Evolutionary conservation across 192 early-diverging fungal species (phyloP).

Genomic region (Entomortierella lignicola): DNA sequence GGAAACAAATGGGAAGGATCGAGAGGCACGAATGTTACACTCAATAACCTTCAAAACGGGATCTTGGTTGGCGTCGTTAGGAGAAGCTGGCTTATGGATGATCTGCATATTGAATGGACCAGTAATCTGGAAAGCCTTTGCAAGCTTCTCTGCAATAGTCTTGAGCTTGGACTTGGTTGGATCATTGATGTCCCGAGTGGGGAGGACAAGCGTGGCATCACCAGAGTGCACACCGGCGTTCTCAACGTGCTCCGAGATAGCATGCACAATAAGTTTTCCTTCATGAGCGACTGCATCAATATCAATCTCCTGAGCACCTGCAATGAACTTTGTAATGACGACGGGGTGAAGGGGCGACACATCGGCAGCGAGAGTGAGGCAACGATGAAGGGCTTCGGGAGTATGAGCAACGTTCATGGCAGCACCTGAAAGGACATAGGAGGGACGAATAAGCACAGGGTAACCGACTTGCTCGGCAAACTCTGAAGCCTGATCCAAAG

Average conservation of each 20-base stretch:
- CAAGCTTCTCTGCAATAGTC: constrained; percentile 88
- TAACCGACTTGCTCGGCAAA: constrained; percentile 91
- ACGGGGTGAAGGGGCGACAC: constrained; percentile 96
- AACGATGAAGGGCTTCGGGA: constrained; percentile 72
- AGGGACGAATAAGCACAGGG: constrained; percentile 95
- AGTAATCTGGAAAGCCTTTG: constrained; percentile 92
- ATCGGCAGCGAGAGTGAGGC: constrained; percentile 84
- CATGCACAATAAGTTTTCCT: constrained; percentile 87
- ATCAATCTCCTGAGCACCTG: constrained; percentile 94
- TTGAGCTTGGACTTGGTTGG: constrained; percentile 72
- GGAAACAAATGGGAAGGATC: constrained; percentile 98
- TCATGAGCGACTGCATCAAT: constrained; percentile 92
- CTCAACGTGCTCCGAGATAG: constrained; percentile 96
- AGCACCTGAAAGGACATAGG: constrained; percentile 97
- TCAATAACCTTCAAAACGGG: constrained; percentile 93
- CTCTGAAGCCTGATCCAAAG: constrained; percentile 81
- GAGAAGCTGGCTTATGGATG: constrained; percentile 69
- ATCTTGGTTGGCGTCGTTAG: constrained; percentile 45
- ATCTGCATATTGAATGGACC: constrained; percentile 99
- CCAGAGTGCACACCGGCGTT: constrained; percentile 98
- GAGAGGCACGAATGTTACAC: constrained; percentile 97
- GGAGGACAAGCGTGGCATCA: constrained; percentile 93
- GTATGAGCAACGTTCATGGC: constrained; percentile 97
- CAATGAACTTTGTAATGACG: constrained; percentile 97
- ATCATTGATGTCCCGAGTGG: constrained; percentile 68